A percentile compares a stretch with the other conserved stretches of the same genome.
Conservation (phyloP, 2,329 filamentous ascomycete species). For the Pyricularia sp. region DNA sequence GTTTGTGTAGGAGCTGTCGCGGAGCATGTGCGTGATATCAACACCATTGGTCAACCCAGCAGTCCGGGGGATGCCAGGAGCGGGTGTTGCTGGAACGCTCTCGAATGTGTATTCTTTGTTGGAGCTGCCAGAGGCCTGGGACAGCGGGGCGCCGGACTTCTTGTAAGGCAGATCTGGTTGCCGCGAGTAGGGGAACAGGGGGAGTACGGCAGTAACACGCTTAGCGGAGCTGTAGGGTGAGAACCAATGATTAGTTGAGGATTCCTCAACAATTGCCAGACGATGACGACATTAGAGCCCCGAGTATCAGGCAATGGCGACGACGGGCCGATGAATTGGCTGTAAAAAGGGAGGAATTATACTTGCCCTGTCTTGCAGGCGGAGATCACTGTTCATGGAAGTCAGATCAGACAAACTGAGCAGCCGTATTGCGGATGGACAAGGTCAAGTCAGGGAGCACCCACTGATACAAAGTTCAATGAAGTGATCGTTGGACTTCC, state of each 20-base stretch:
- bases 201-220: slow-evolving; percentile 86
- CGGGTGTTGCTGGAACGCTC: slow-evolving; percentile 79
- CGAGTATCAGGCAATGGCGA: not conserved
- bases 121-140: slow-evolving; percentile 36
- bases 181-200: slow-evolving; percentile 92
- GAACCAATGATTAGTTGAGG: not conserved
- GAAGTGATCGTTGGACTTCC: slow-evolving; percentile 90
- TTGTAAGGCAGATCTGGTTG: slow-evolving; percentile 97
- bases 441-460: slow-evolving; percentile 3
- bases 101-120: slow-evolving; percentile 76
- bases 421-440: not conserved
- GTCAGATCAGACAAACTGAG: slow-evolving; percentile 1
- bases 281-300: not conserved
- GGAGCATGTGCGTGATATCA: slow-evolving; percentile 66
- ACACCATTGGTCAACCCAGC: slow-evolving; percentile 57
- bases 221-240: slow-evolving; percentile 53
- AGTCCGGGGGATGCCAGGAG: slow-evolving; percentile 60
- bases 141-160: slow-evolving; percentile 82
- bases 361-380: slow-evolving; percentile 63
- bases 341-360: not conserved
- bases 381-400: slow-evolving; percentile 55
- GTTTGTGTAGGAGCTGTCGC: slow-evolving; percentile 52
- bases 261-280: not conserved
- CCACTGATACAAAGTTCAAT: slow-evolving; percentile 84
- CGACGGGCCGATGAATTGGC: not conserved